Base-by-base conservation (phyloP, 805 yeast genomes). In the Kuraishia piskuri region DNA sequence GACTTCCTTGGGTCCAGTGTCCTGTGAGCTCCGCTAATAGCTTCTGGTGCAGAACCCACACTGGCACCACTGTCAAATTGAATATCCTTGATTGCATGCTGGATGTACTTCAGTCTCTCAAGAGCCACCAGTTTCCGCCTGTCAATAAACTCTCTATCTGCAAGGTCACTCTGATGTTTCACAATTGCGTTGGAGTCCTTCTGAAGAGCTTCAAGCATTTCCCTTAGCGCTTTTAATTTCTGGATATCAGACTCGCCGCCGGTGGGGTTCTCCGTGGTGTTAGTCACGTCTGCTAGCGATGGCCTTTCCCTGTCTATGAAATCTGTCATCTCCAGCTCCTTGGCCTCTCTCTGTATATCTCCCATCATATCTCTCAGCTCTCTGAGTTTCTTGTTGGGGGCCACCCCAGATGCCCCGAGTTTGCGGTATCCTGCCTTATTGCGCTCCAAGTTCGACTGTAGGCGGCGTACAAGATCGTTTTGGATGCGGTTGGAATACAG, bases 271-370 rank as follows among this genome's bases (percentile, higher is more conserved):
- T 47, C 22, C 14, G 40, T 12, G 17, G 40, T 31, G 26, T 48
- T 53, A 50, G 46, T 37, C 12, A 24, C 26, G 5, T 19, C 21
- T 49, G 22, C 45, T 17, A 51, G 47, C 21, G 50, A 51, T 51
- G 20, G 31, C 50, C 10, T 55, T 51, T 22, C 54, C 51, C 12
- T 60, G 49, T 82, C 88, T 24, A 79, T 84, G 61, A 89, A 90
- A 58, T 90, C 94, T 21, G 88, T 86, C 79, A 82, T 84, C 65
- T 92, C 97, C 55, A 92, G 74, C 61, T 86, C 88, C 56, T 95
- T 73, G 0, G 97, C 97, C 71, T 88, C 88, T 50, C 80, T 78
- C 63, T 88, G 96, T 52, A 91, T 75, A 57, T 81, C 84, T 55
- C 88, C 95, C 96, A 90, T 90, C 63, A 85, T 79, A 60, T 85